These are phyloP conservation scores for Jimgerdemannia flammicorona DNA, from an alignment of 192 early-diverging fungal species.

Conservation along the genomic window DNA sequence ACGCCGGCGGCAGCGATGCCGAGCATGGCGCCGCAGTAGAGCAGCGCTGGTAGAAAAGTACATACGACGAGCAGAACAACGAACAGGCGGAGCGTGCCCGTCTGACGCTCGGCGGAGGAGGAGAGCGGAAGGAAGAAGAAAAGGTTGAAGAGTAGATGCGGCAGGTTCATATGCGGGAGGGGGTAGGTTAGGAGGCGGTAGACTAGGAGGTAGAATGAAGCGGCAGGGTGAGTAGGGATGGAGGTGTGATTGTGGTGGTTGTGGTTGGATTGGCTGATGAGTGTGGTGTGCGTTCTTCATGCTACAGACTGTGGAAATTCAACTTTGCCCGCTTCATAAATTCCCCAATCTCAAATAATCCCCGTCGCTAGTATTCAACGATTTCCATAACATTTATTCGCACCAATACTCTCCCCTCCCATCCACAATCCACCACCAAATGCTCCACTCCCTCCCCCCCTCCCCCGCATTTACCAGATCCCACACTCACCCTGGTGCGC, in stretches of 20 bases:
- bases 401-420: too few species aligned
- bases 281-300: background rate
- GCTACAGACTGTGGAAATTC: too few species aligned
- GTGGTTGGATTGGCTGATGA: background rate
- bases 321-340: too few species aligned
- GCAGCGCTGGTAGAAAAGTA: slow-evolving; percentile 12
- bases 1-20: background rate
- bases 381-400: too few species aligned
- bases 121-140: slow-evolving; percentile 14
- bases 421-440: too few species aligned
- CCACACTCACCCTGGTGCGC: background rate
- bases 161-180: slow-evolving; percentile 10
- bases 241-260: background rate
- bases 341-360: too few species aligned
- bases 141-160: slow-evolving; percentile 14
- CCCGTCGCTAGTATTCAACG: too few species aligned
- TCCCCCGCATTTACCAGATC: too few species aligned
- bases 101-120: slow-evolving; percentile 15
- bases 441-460: too few species aligned
- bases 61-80: slow-evolving; percentile 14
- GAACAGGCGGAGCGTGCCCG: slow-evolving; percentile 12
- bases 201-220: background rate
- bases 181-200: slow-evolving; percentile 16
- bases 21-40: slow-evolving; percentile 6
- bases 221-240: background rate